A percentile compares a stretch with the other conserved stretches of the same genome.
phyloP scores from a whole-genome alignment of 1,139 yeast genomes.

The Arxiozyma heterogenica region DNA sequence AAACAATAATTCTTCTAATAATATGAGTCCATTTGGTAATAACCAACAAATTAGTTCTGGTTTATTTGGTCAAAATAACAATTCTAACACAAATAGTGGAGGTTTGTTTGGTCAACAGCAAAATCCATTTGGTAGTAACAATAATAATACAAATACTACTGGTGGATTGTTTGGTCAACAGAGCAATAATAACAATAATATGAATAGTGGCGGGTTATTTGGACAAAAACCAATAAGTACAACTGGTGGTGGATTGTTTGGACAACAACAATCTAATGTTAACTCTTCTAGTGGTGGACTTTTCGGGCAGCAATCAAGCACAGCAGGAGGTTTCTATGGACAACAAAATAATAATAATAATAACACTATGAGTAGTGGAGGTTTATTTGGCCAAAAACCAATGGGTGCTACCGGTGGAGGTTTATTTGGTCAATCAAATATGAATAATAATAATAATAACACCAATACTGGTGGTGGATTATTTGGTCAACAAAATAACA shows the following conservation, averaged over 20 bases:
- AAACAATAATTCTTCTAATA: conserved; percentile 9
- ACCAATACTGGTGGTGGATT: conserved; percentile 26
- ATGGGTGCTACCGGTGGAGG: conserved; percentile 18
- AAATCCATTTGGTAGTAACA: conserved; percentile 24
- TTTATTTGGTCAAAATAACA: conserved; percentile 3
- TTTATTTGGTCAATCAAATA: conserved; percentile 24
- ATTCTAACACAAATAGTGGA: conserved; percentile 14
- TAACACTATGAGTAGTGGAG: conserved; percentile 8
- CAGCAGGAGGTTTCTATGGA: conserved; percentile 12
- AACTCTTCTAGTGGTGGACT: conserved; percentile 13
- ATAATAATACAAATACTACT: conserved; percentile 6
- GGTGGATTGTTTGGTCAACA: conserved; percentile 29
- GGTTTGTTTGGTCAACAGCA: conserved; percentile 14
- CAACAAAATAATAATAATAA: conserved; percentile 5
- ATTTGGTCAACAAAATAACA: conserved; percentile 26
- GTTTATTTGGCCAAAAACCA: conserved; percentile 27
- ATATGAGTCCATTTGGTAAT: conserved; percentile 1
- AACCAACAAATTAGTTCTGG: conserved; percentile 3
- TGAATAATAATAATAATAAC: conserved; percentile 23
- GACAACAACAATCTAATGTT: conserved; percentile 22
- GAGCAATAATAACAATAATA: conserved; percentile 1
- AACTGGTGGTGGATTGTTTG: conserved; percentile 31
- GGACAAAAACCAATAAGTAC: conserved; percentile 7
- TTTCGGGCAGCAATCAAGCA: conserved; percentile 23
- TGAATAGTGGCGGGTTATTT: conserved; percentile 3